Conservation (phyloP, 2,329 filamentous ascomycete species). For the Ceratocystis papillata region DNA sequence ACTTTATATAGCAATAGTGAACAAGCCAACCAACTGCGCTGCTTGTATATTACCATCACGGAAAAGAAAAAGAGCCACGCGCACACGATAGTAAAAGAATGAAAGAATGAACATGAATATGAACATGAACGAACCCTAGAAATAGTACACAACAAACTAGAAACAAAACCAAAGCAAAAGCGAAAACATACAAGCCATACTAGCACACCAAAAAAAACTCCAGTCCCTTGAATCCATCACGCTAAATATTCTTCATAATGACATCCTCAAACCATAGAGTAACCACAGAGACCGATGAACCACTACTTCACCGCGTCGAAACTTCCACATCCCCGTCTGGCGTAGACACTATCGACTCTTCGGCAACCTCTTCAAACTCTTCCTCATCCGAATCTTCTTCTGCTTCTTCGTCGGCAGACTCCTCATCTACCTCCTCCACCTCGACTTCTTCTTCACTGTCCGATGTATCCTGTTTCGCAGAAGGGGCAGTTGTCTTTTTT, state of each 20-base stretch:
- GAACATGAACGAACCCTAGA: slow-evolving; percentile 2
- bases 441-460: background rate
- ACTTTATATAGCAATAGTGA: too few species aligned
- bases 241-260: too few species aligned
- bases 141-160: slow-evolving; percentile 13
- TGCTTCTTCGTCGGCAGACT: background rate
- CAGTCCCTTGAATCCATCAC: too few species aligned
- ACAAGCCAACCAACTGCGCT: too few species aligned
- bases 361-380: slow-evolving; percentile 14
- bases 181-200: slow-evolving; percentile 6
- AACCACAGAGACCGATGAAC: background rate
- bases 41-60: too few species aligned
- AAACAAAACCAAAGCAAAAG: slow-evolving; percentile 21
- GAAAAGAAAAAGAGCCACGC: background rate
- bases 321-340: slow-evolving; percentile 22
- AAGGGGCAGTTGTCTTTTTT: too few species aligned
- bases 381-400: slow-evolving; percentile 13
- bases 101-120: slow-evolving; percentile 8
- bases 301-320: slow-evolving; percentile 13
- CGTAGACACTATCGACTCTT: slow-evolving; percentile 22
- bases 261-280: slow-evolving; percentile 12
- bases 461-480: slow-evolving; percentile 5
- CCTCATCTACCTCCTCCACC: background rate
- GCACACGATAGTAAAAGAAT: background rate
- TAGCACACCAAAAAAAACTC: too few species aligned